A percentile compares a stretch with the other conserved stretches of the same genome.
Evolutionary conservation across 108 stramenopile species (phyloP).

Genomic region (Asterionellopsis glacialis): DNA sequence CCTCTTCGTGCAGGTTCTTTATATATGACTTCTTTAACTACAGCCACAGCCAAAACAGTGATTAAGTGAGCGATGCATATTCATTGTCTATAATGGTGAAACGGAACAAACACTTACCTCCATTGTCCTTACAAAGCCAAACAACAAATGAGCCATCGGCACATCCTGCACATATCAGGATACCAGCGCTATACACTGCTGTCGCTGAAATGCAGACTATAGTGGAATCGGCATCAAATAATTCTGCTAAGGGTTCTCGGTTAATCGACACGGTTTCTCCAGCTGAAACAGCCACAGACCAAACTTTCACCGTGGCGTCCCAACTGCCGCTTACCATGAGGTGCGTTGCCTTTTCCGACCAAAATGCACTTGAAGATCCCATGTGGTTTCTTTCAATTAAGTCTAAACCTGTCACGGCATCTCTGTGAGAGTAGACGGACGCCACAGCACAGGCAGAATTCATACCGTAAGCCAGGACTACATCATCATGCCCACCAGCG

Average conservation of each 20-base stretch:
- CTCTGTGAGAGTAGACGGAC: slow-evolving; percentile 63
- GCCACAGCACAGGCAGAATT: slow-evolving; percentile 66
- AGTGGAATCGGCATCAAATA: slow-evolving; percentile 61
- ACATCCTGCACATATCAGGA: slow-evolving; percentile 49
- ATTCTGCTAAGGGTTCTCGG: slow-evolving; percentile 62
- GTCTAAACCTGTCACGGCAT: slow-evolving; percentile 65
- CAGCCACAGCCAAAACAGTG: not conserved
- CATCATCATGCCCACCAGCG: slow-evolving; percentile 74
- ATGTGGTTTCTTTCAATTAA: slow-evolving; percentile 27
- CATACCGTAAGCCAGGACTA: slow-evolving; percentile 69
- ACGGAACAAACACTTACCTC: slow-evolving; percentile 10
- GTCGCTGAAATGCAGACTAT: slow-evolving; percentile 50
- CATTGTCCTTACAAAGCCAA: slow-evolving; percentile 54
- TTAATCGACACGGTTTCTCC: slow-evolving; percentile 61
- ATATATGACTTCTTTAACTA: slow-evolving; percentile 50
- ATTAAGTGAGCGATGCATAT: not conserved
- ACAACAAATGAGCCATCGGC: slow-evolving; percentile 62
- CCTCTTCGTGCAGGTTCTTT: slow-evolving; percentile 52
- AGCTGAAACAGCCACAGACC: slow-evolving; percentile 48
- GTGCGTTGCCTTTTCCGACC: slow-evolving; percentile 48
- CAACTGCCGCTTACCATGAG: slow-evolving; percentile 66
- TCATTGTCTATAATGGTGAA: not conserved
- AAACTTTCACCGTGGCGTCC: slow-evolving; percentile 74
- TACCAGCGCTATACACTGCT: slow-evolving; percentile 23
- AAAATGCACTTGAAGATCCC: slow-evolving; percentile 30